phyloP scores from a whole-genome alignment of 495 filamentous ascomycete genomes.

The Corynascus novoguineensis region DNA sequence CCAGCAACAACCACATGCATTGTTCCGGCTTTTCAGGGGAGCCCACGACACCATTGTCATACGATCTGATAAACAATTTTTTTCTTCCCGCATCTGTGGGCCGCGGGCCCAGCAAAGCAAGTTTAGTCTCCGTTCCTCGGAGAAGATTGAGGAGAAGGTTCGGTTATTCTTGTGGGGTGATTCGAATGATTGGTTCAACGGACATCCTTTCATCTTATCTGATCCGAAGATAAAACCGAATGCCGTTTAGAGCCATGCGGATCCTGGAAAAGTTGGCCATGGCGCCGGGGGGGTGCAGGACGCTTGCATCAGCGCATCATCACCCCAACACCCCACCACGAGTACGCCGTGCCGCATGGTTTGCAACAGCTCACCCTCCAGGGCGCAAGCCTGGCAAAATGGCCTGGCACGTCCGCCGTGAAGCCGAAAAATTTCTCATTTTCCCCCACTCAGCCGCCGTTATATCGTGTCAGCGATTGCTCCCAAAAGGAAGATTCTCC shows the following conservation, averaged over 20 bases:
- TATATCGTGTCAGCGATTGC: constrained; percentile 22
- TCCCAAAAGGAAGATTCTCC: constrained; percentile 14
- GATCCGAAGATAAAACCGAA: constrained; percentile 49
- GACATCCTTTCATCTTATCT: constrained; percentile 41
- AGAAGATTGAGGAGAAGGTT: constrained; percentile 15
- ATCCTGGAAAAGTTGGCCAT: constrained; percentile 20
- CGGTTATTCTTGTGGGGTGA: not conserved
- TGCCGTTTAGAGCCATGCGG: constrained; percentile 26
- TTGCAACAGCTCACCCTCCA: not conserved
- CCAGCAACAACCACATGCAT: not conserved
- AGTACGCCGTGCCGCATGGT: not conserved
- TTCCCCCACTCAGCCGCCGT: constrained; percentile 13
- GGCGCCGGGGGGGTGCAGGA: constrained; percentile 7
- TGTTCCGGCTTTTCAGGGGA: not conserved
- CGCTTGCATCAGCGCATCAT: constrained; percentile 17
- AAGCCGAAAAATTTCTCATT: constrained; percentile 2
- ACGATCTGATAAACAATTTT: constrained; percentile 33
- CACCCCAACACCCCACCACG: constrained; percentile 10
- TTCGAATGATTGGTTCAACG: constrained; percentile 1
- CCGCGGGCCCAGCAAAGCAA: not conserved
- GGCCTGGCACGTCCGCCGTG: not conserved
- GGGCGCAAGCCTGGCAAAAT: not conserved
- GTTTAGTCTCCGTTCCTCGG: constrained; percentile 16
- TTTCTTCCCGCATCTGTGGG: not conserved
- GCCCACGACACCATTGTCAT: constrained; percentile 14